Conservation (phyloP, 1,284 basidiomycete genomes). For the Acaromyces ingoldii region DNA sequence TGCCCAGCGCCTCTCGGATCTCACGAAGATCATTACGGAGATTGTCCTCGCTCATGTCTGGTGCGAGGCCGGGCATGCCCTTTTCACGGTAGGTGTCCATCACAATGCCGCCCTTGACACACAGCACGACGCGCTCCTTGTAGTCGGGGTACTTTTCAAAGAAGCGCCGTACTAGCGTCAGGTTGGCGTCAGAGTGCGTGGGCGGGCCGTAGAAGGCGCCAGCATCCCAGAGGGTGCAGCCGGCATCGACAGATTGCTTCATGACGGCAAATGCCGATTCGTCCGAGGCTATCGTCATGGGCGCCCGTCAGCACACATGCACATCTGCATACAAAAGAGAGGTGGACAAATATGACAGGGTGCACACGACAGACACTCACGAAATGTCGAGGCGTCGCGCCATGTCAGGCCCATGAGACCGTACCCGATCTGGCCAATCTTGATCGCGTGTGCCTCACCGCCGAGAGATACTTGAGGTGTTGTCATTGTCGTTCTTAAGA, state of each 20-base stretch:
- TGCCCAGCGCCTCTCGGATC: slow-evolving; percentile 25
- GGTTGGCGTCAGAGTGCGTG: slow-evolving; percentile 50
- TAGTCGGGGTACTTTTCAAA: slow-evolving; percentile 59
- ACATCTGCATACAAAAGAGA: neutral
- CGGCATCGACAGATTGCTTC: slow-evolving; percentile 60
- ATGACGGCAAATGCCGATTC: slow-evolving; percentile 62
- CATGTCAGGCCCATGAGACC: slow-evolving; percentile 40
- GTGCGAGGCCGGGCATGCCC: slow-evolving; percentile 20
- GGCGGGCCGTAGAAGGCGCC: slow-evolving; percentile 56
- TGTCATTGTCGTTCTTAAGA: too few relatives aligned
- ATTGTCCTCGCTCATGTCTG: slow-evolving; percentile 17
- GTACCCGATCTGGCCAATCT: slow-evolving; percentile 31
- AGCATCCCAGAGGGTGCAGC: slow-evolving; percentile 55
- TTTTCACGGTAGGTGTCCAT: slow-evolving; percentile 11
- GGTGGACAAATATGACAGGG: too few relatives aligned
- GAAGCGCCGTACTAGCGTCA: slow-evolving; percentile 55
- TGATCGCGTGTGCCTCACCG: slow-evolving; percentile 21
- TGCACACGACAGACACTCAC: too few relatives aligned
- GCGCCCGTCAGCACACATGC: slow-evolving; percentile 12
- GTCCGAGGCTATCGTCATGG: slow-evolving; percentile 54
- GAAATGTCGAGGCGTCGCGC: slow-evolving; percentile 14
- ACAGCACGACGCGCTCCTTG: slow-evolving; percentile 57
- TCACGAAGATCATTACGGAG: slow-evolving; percentile 24
- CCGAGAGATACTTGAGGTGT: slow-evolving; percentile 20
- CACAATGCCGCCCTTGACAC: slow-evolving; percentile 56